A percentile compares a stretch with the other conserved stretches of the same genome.
Conservation (phyloP, 1,284 basidiomycete genomes). For the Melampsora larici-populina region DNA sequence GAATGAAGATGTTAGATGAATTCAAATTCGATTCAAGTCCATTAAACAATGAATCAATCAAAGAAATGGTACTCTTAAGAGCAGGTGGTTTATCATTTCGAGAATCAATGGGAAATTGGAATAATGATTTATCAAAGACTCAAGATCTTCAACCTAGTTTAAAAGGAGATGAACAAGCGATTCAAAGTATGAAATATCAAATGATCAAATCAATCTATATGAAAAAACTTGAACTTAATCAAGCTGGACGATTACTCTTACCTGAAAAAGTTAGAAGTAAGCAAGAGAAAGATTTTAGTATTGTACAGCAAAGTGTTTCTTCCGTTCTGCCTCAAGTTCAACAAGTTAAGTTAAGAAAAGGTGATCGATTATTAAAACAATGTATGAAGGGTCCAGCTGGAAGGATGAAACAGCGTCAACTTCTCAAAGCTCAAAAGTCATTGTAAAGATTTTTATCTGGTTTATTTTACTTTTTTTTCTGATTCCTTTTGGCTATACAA, state of each 20-base stretch:
- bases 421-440: constrained; percentile 19
- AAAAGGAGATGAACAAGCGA: constrained; percentile 33
- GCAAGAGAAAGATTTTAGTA: constrained; percentile 30
- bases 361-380: constrained; percentile 26
- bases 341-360: constrained; percentile 1
- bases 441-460: neutral
- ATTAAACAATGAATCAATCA: constrained; percentile 1
- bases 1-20: constrained; percentile 30
- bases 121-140: neutral
- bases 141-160: neutral
- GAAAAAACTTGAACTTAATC: constrained; percentile 38
- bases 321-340: neutral
- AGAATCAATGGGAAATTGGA: constrained; percentile 1
- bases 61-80: constrained; percentile 29
- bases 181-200: constrained; percentile 35
- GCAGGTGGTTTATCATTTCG: constrained; percentile 36
- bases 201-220: constrained; percentile 42
- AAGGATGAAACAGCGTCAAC: constrained; percentile 34
- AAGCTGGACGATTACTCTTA: constrained; percentile 20
- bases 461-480: neutral
- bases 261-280: too few relatives aligned
- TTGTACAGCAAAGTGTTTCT: neutral
- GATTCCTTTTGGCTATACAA: neutral
- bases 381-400: constrained; percentile 39
- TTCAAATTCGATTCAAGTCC: constrained; percentile 15